A percentile compares a stretch with the other conserved stretches of the same genome.
These are phyloP conservation scores for Kodamaea laetipori DNA, from an alignment of 805 yeast genomes.

Conservation along the genomic window DNA sequence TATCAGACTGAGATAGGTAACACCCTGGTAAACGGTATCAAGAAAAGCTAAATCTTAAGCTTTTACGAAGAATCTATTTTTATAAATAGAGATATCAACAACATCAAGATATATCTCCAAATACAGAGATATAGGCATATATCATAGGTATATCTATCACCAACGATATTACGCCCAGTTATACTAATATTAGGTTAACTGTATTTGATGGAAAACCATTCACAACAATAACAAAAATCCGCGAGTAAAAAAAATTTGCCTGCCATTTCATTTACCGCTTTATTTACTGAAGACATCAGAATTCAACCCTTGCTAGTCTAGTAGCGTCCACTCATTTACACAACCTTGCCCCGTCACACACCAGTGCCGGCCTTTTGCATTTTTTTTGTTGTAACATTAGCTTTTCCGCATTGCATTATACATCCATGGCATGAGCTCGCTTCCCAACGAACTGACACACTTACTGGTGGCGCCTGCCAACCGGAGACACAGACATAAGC, in stretches of 20 bases:
- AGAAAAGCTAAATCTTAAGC: no score
- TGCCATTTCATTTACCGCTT: background rate
- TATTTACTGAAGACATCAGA: background rate
- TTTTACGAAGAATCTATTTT: no score
- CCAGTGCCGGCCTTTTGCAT: conserved; percentile 2
- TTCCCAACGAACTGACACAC: conserved; percentile 12
- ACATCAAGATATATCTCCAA: no score
- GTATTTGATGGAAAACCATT: no score
- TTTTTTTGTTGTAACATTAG: background rate
- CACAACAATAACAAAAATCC: background rate
- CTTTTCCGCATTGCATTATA: background rate
- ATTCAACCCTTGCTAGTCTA: conserved; percentile 3
- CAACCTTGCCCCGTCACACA: background rate
- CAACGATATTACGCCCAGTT: no score
- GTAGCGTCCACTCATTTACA: conserved; percentile 6
- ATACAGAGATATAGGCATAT: no score
- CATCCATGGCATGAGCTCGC: conserved; percentile 13
- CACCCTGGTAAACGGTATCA: no score
- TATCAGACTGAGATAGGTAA: no score
- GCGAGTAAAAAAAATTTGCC: background rate
- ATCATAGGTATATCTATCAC: no score
- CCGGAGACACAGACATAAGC: conserved; percentile 71
- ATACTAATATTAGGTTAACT: no score
- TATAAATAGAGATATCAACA: no score
- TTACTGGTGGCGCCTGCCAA: conserved; percentile 12